A percentile compares a stretch with the other conserved stretches of the same genome.
phyloP scores from a whole-genome alignment of 305 asterid species.

The Fraxinus dipetala region DNA sequence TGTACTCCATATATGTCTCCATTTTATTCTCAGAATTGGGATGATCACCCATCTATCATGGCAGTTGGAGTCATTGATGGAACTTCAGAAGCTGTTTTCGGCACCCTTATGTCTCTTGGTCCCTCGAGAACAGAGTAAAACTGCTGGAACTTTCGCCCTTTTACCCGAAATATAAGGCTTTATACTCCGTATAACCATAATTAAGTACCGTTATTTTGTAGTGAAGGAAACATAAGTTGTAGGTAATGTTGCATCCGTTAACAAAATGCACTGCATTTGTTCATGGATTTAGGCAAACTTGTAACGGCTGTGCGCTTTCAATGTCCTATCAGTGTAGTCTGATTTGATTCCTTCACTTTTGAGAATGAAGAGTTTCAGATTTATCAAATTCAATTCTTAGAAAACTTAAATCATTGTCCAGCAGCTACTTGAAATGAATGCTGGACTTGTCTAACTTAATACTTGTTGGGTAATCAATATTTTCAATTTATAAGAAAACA shows the following conservation, averaged over 20 bases:
- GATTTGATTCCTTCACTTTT: not conserved
- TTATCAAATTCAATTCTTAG: not conserved
- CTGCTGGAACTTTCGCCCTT: constrained; percentile 10
- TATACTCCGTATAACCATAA: not conserved
- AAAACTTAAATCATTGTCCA: not conserved
- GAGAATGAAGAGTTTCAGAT: not conserved
- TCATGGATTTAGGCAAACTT: not conserved
- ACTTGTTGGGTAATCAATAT: not conserved
- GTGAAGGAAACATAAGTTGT: not conserved
- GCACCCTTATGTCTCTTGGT: constrained; percentile 72
- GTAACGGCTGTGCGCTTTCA: not conserved
- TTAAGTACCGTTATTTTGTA: not conserved
- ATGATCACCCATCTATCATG: constrained; percentile 77
- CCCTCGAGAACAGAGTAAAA: constrained; percentile 84
- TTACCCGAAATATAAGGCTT: not conserved
- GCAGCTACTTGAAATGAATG: not conserved
- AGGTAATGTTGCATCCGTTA: not conserved
- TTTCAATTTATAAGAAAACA: not conserved
- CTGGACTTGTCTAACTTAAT: not conserved
- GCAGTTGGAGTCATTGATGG: constrained; percentile 76
- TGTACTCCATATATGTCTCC: constrained; percentile 4
- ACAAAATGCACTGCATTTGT: not conserved
- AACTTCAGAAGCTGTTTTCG: constrained; percentile 76
- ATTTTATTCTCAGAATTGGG: constrained; percentile 50
- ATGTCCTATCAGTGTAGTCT: not conserved